Percentiles rank a stretch among this genome's conserved stretches.
phyloP scores from a whole-genome alignment of 169 alveolate species.

The Fabrea salina region DNA sequence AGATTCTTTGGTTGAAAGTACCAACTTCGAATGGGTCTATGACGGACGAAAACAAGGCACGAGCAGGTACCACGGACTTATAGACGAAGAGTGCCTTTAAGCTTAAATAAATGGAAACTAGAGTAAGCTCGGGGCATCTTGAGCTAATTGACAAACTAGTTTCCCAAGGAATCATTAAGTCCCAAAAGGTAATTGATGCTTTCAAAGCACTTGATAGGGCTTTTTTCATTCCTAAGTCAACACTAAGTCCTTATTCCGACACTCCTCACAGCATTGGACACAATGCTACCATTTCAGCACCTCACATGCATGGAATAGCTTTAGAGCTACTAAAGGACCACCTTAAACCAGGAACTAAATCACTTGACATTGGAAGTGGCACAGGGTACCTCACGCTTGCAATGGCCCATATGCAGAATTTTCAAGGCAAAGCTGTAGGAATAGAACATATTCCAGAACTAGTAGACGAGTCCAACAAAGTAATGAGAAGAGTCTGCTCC shows the following conservation, averaged over 20 bases:
- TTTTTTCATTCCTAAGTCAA: slow-evolving; percentile 26
- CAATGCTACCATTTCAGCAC: slow-evolving; percentile 74
- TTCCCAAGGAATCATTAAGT: background rate
- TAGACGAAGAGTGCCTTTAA: slow-evolving; percentile 9
- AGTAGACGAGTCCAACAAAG: slow-evolving; percentile 21
- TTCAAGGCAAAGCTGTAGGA: slow-evolving; percentile 42
- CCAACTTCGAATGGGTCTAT: background rate
- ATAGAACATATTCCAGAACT: slow-evolving; percentile 60
- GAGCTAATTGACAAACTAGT: slow-evolving; percentile 33
- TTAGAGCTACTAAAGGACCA: slow-evolving; percentile 43
- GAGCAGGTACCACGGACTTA: background rate
- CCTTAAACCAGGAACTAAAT: slow-evolving; percentile 36
- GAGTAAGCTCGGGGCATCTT: too few relatives aligned
- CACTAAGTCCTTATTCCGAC: slow-evolving; percentile 50
- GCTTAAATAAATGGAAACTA: background rate
- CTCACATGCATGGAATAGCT: slow-evolving; percentile 75
- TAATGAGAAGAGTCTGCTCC: slow-evolving; percentile 35
- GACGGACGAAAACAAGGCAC: background rate
- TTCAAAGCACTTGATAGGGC: slow-evolving; percentile 51
- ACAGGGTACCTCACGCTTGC: slow-evolving; percentile 65
- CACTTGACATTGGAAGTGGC: slow-evolving; percentile 70
- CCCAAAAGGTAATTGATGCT: slow-evolving; percentile 30
- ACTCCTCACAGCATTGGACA: slow-evolving; percentile 51
- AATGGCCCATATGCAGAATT: slow-evolving; percentile 29
- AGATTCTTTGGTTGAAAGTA: background rate